A percentile compares a stretch with the other conserved stretches of the same genome.
Evolutionary conservation across 1,284 basidiomycete species (phyloP).

Genomic region (Cryptococcus hybrid): DNA sequence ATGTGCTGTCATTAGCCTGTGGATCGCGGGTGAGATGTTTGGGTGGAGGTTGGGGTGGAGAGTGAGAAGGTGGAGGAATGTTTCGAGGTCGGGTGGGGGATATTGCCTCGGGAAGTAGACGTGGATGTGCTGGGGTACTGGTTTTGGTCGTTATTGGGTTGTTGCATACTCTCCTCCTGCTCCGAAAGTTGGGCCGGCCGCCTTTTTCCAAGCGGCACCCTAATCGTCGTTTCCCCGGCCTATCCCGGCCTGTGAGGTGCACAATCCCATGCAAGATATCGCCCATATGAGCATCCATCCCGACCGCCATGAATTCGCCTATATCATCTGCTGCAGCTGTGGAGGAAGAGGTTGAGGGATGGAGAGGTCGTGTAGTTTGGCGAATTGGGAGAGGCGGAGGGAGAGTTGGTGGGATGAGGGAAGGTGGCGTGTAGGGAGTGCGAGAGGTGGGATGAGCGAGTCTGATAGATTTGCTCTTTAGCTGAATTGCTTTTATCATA

Average conservation of each 20-base stretch:
- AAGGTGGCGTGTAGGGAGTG: conserved; percentile 20
- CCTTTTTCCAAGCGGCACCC: conserved; percentile 15
- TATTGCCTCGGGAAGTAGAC: conserved; percentile 2
- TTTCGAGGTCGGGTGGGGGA: conserved; percentile 32
- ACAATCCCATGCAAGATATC: conserved; percentile 37
- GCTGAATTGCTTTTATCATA: not conserved
- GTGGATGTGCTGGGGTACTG: not conserved
- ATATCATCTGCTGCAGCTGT: conserved; percentile 17
- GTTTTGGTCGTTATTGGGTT: not conserved
- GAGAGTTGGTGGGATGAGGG: conserved; percentile 39
- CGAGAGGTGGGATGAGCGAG: conserved; percentile 24
- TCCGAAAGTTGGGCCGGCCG: not conserved
- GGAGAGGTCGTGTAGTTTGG: conserved; percentile 31
- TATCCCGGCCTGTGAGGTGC: conserved; percentile 34
- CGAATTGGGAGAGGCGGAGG: conserved; percentile 28
- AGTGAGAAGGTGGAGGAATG: conserved; percentile 36
- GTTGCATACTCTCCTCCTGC: not conserved
- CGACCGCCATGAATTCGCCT: conserved; percentile 47
- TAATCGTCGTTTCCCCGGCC: conserved; percentile 33
- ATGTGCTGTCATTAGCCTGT: conserved; percentile 34
- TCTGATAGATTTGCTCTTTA: conserved; percentile 3
- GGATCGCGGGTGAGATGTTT: conserved; percentile 38
- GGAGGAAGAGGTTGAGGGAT: conserved; percentile 19
- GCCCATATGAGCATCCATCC: conserved; percentile 38
- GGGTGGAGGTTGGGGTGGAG: conserved; percentile 39